A percentile compares a stretch with the other conserved stretches of the same genome.
Evolutionary conservation across 1,284 basidiomycete species (phyloP).

Genomic region (Pterula multifida): DNA sequence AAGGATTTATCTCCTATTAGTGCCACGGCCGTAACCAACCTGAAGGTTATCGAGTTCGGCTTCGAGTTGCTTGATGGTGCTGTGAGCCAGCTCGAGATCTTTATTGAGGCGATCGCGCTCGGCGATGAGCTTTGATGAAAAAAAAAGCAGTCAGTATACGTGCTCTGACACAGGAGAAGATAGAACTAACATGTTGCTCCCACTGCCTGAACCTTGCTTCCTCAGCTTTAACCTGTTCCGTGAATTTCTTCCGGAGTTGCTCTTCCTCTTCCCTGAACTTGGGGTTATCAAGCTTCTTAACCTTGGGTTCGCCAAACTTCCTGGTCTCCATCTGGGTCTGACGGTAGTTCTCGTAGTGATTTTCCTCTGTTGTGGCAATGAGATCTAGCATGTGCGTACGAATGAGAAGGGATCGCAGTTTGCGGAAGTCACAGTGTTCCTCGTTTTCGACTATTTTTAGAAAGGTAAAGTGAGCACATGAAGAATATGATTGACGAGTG

Average conservation of each 20-base stretch:
- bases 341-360: conserved; percentile 97
- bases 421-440: conserved; percentile 98
- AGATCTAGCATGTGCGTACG: conserved; percentile 99
- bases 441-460: conserved; percentile 97
- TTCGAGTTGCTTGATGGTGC: conserved; percentile 84
- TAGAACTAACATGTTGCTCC: conserved; percentile 84
- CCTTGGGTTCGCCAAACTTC: conserved; percentile 98
- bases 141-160: conserved; percentile 11
- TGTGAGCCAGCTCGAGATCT: conserved; percentile 87
- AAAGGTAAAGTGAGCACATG: conserved; percentile 4
- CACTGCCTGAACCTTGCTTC: conserved; percentile 97
- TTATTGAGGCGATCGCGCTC: conserved; percentile 97
- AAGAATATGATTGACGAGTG: conserved; percentile 4
- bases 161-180: conserved; percentile 4
- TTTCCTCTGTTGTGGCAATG: conserved; percentile 91
- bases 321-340: conserved; percentile 99
- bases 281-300: conserved; percentile 98
- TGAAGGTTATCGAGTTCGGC: conserved; percentile 83
- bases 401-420: conserved; percentile 91
- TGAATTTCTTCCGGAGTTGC: conserved; percentile 91
- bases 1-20: conserved; percentile 47
- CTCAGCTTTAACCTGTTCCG: conserved; percentile 99
- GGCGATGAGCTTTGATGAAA: conserved; percentile 68
- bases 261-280: conserved; percentile 99
- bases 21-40: conserved; percentile 72